Conservation (phyloP, 371 early-diverging fungal species). For the Batrachochytrium dendrobatidis region DNA sequence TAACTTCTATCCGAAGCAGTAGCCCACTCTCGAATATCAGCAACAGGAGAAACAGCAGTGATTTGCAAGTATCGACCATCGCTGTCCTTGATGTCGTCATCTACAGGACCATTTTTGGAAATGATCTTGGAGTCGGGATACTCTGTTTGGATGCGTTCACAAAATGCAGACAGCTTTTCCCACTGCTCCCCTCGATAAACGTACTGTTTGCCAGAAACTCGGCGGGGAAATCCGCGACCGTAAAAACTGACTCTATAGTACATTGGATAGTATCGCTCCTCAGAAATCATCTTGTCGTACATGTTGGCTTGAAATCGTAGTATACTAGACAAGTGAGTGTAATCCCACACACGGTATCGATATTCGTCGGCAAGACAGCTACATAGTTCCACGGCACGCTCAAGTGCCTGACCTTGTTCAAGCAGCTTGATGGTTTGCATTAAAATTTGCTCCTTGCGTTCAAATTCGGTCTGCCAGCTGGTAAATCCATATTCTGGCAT, state of each 20-base stretch:
- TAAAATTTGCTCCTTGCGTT: constrained; percentile 60
- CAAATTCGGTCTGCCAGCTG: constrained; percentile 45
- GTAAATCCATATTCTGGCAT: constrained; percentile 48
- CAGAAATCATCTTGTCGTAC: constrained; percentile 48
- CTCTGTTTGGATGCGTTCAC: constrained; percentile 62
- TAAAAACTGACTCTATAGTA: constrained; percentile 75
- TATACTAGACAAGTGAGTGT: constrained; percentile 46
- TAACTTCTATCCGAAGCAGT: not conserved
- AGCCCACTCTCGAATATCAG: constrained; percentile 32
- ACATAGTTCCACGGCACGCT: constrained; percentile 56
- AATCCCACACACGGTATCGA: constrained; percentile 47
- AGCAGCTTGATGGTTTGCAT: constrained; percentile 53
- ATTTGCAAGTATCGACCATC: constrained; percentile 64
- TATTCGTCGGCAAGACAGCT: constrained; percentile 56
- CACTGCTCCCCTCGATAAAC: constrained; percentile 62
- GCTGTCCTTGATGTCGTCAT: constrained; percentile 43
- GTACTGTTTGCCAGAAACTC: constrained; percentile 58
- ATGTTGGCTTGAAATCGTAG: constrained; percentile 51
- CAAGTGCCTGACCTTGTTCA: constrained; percentile 64
- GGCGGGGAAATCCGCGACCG: constrained; percentile 55
- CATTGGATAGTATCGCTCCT: constrained; percentile 57
- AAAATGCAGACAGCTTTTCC: constrained; percentile 68
- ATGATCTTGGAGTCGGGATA: constrained; percentile 57
- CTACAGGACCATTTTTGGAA: constrained; percentile 35
- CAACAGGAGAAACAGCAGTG: constrained; percentile 59